Evolutionary conservation across 805 yeast species (phyloP), one percentile per base, ranked within the genome.

Genomic region (Komagataella pseudopastoris): DNA sequence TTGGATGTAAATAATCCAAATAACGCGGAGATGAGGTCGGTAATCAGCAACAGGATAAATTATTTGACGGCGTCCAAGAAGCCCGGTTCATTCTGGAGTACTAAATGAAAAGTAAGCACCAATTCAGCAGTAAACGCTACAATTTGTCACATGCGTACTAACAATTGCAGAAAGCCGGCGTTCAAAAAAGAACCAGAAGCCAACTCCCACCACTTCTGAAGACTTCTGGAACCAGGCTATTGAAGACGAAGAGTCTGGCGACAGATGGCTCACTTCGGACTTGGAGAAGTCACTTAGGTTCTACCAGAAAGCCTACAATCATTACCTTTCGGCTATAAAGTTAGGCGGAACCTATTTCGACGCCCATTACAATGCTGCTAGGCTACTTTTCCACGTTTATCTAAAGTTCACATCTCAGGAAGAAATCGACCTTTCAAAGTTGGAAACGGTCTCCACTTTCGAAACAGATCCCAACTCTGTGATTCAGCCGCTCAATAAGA

Each of bases 171-270:
- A 12, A 44, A 44, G 46, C 16, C 46, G n/a, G n/a, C 46, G 46
- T 14, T n/a, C 23, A 6, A n/a, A 16, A 50, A 50, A 45, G 24
- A 23, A 36, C 4, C 45, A 47, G 39, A 46, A 24, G 10, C 36
- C 49, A 46, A 59, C 57, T 8, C 74, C 75, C 4, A 61, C 65
- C 4, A 71, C 80, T 0, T 70, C 75, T 0, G 78, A 76, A 36
- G 87, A 80, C 3, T 73, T 59, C 50, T 68, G 81, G n/a, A 80
- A 76, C 36, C 66, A 66, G 50, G 91, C 81, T 1, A 70, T 81
- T 0, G 68, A 68, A 8, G 80, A 78, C 51, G 91, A 84, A 59
- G 90, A 84, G 53, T 74, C 78, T n/a, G 91, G 88, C 0, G 90
- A 84, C 59, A 63, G 90, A 48, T 85, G 89, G 88, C 61, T 78